Conservation (phyloP, 257 asterid species). For the Nyctanthes arbortristis region DNA sequence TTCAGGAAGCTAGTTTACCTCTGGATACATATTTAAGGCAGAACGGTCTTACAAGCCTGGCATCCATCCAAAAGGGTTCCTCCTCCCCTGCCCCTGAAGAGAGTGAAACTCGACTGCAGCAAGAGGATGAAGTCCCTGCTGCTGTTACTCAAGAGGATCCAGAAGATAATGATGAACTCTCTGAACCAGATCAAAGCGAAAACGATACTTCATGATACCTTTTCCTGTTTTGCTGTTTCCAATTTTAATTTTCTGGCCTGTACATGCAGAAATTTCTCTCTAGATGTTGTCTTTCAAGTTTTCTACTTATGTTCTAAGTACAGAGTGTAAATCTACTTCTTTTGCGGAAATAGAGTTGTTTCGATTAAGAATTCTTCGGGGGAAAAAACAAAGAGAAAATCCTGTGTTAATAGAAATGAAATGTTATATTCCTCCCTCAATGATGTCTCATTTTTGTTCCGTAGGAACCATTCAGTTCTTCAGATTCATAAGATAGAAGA, state of each 20-base stretch:
- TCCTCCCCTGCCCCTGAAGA: conserved; percentile 37
- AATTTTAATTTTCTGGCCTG: conserved; percentile 1
- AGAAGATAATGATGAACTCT: conserved; percentile 36
- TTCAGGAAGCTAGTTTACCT: conserved; percentile 87
- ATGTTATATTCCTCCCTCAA: too few species aligned
- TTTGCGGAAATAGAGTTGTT: background rate
- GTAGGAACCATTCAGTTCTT: too few species aligned
- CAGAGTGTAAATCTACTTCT: background rate
- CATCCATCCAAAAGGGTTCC: conserved; percentile 31
- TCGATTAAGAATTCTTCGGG: background rate
- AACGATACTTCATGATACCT: conserved; percentile 31
- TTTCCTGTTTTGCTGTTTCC: background rate
- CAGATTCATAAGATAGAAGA: too few species aligned
- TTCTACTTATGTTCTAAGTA: background rate
- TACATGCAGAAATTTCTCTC: background rate
- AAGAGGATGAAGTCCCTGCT: conserved; percentile 38
- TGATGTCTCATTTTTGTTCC: too few species aligned
- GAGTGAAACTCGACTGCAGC: conserved; percentile 29
- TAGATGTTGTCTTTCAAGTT: background rate
- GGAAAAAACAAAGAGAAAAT: background rate
- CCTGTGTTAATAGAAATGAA: too few species aligned
- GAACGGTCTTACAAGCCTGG: conserved; percentile 87
- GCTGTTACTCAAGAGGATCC: conserved; percentile 45
- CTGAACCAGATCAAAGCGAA: conserved; percentile 35
- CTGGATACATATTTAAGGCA: conserved; percentile 73